Conservation (phyloP, 2,329 filamentous ascomycete genomes). For the Sclerotinia glacialis region DNA sequence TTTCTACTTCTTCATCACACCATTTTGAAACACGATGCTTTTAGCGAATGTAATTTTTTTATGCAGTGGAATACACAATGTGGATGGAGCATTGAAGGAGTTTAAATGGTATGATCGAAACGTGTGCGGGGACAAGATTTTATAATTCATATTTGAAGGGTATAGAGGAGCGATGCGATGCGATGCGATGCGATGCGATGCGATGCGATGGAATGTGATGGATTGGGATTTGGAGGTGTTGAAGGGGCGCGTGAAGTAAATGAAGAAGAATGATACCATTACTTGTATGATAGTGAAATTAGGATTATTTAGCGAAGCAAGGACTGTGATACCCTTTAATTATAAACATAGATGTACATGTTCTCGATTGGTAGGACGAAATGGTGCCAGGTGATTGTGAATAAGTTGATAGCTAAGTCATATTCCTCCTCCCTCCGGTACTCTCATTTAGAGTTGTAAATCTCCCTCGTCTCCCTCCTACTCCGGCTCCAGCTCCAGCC, state of each 20-base stretch:
- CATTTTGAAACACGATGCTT: conserved; percentile 16
- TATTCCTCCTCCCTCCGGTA: no score
- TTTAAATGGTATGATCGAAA: conserved; percentile 12
- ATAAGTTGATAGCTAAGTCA: neutral
- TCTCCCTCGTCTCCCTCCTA: no score
- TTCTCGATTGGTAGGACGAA: neutral
- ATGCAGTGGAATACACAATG: conserved; percentile 9
- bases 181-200: neutral
- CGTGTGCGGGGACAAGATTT: conserved; percentile 19
- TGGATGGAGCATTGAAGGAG: conserved; percentile 15
- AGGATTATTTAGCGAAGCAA: conserved; percentile 13
- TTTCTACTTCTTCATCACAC: conserved; percentile 10
- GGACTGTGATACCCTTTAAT: conserved; percentile 23
- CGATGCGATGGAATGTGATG: conserved; percentile 4
- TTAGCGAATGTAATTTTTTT: conserved; percentile 20
- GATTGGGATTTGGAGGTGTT: neutral
- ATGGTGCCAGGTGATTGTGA: neutral
- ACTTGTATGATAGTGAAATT: conserved; percentile 21
- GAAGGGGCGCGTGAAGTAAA: neutral
- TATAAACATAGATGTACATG: neutral
- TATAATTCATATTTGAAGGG: conserved; percentile 7
- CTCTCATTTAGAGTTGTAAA: no score
- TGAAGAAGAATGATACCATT: conserved; percentile 22
- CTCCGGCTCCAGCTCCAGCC: no score
- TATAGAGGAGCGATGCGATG: conserved; percentile 3